A percentile compares a stretch with the other conserved stretches of the same genome.
Evolutionary conservation across 768 basidiomycete species (phyloP).

Genomic region (Neoboletus brunneissimus): DNA sequence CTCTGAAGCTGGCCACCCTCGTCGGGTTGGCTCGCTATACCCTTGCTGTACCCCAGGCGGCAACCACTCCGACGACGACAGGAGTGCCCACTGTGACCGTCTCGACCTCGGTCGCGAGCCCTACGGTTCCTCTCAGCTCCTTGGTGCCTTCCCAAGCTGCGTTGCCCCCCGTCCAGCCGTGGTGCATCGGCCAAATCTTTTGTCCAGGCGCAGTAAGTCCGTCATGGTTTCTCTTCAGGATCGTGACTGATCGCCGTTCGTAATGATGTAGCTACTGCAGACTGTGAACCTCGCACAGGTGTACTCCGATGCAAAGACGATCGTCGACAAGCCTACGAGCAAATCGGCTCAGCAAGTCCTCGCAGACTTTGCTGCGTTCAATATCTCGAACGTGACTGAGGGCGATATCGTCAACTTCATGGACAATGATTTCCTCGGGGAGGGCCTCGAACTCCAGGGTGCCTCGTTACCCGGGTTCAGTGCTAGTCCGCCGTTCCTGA

Average conservation of each 20-base stretch:
- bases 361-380: conserved; percentile 53
- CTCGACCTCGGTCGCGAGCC: conserved; percentile 62
- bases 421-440: conserved; percentile 73
- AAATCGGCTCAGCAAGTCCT: conserved; percentile 64
- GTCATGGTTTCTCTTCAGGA: no score
- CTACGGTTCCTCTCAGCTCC: conserved; percentile 51
- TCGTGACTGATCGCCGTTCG: background rate
- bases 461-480: conserved; percentile 61
- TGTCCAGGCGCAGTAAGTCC: conserved; percentile 68
- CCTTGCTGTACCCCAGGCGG: conserved; percentile 18
- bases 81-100: conserved; percentile 40
- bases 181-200: conserved; percentile 78
- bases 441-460: conserved; percentile 79
- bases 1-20: conserved; percentile 11
- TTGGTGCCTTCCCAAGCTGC: conserved; percentile 63
- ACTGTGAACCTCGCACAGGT: conserved; percentile 76
- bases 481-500: conserved; percentile 60
- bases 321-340: conserved; percentile 86
- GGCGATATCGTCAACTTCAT: conserved; percentile 67
- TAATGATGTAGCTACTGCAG: conserved; percentile 62
- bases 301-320: conserved; percentile 81
- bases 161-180: conserved; percentile 65
- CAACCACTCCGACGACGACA: conserved; percentile 13
- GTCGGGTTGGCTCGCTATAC: conserved; percentile 10
- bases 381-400: conserved; percentile 48